Conservation (phyloP, 2,329 filamentous ascomycete genomes). For the Botrytis paeoniae region DNA sequence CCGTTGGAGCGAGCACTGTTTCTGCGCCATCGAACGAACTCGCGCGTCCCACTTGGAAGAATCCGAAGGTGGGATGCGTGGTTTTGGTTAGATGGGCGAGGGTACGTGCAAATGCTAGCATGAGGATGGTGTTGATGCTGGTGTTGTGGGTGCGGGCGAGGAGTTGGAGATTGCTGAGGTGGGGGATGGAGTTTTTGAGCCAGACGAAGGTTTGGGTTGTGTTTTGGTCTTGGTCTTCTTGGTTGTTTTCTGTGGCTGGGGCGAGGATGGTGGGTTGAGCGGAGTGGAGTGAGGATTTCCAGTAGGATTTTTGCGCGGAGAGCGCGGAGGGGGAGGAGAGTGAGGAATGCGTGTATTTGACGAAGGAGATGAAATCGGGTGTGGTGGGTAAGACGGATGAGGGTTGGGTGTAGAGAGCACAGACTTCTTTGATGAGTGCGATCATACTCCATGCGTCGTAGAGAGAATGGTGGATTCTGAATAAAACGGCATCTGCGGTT, state of each 20-base stretch:
- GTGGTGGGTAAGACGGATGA: not conserved
- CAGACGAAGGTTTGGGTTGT: not conserved
- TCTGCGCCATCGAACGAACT: not conserved
- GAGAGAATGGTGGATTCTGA: slow-evolving; percentile 2
- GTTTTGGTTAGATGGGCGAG: not conserved
- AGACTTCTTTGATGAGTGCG: not conserved
- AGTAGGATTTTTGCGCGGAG: not conserved
- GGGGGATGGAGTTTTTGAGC: not conserved
- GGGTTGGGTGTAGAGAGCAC: not conserved
- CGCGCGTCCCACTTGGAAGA: slow-evolving; percentile 9
- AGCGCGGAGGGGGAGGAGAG: not conserved
- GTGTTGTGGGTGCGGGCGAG: not conserved
- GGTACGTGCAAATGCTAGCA: not conserved
- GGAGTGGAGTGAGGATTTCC: not conserved
- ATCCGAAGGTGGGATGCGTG: not conserved
- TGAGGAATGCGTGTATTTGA: not conserved
- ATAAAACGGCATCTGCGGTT: not conserved
- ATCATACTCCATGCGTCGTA: slow-evolving; percentile 15
- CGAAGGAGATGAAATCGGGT: not conserved
- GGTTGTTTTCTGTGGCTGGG: not conserved
- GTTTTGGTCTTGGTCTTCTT: not conserved
- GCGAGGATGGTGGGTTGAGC: not conserved
- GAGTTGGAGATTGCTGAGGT: not conserved
- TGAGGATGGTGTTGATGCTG: not conserved
- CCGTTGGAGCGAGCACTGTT: not conserved